Percentiles rank a stretch among this genome's conserved stretches.
Conservation (phyloP, 768 basidiomycete genomes). For the Cystofilobasidium macerans region DNA sequence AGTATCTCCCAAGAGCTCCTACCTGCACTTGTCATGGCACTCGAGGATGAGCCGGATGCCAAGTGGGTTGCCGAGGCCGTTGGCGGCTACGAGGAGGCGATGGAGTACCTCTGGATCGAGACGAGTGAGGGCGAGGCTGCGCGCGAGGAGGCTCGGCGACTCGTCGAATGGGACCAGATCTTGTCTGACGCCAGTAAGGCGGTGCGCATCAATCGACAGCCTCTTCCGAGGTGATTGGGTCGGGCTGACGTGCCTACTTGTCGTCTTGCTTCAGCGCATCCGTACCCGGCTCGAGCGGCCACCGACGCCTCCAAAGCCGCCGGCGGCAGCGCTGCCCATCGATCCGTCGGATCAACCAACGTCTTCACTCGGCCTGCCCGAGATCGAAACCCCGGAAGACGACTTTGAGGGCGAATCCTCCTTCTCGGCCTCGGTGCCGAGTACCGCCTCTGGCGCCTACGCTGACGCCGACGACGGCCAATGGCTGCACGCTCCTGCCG, state of each 20-base stretch:
- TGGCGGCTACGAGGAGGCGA: neutral
- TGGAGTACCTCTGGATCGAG: neutral
- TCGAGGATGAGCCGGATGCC: neutral
- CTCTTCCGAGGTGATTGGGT: neutral
- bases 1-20: neutral
- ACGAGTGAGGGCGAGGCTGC: neutral
- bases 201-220: neutral
- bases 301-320: too few species aligned
- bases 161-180: neutral
- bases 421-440: neutral
- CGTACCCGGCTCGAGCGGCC: too few species aligned
- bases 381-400: too few species aligned
- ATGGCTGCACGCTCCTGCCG: neutral
- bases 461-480: neutral
- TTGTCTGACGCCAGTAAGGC: neutral
- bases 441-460: neutral
- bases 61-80: neutral
- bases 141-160: neutral
- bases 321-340: too few species aligned
- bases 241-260: neutral
- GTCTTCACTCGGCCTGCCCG: too few species aligned
- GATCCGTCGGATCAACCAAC: too few species aligned
- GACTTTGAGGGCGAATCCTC: too few species aligned
- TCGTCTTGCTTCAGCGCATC: neutral
- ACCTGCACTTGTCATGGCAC: neutral